Base-by-base conservation (phyloP, 495 filamentous ascomycete species). In the Talaromyces wortmannii region DNA sequence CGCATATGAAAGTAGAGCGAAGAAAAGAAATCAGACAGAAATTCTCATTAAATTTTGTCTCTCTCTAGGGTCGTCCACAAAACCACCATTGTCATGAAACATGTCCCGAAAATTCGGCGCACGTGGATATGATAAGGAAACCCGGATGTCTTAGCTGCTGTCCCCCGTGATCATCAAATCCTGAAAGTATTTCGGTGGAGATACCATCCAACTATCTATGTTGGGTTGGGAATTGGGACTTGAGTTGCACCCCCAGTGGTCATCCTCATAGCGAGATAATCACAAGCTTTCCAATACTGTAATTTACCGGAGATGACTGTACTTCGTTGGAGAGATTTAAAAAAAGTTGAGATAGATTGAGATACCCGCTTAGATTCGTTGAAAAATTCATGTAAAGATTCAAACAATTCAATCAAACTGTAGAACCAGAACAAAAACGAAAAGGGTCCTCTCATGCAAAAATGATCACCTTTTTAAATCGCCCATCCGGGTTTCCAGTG, bases 1-100 rank as follows among this genome's bases (percentile, higher is more conserved):
- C 73, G 65, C 45, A 76, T 81, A 67, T 81, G 64, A 55, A 55
- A 31, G 31, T 45, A 55, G 7, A 46, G 13, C 23, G 10, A 29
- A 10, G 10, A 7, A 11, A 30, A 11, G 4, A 13, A 31, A 23
- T 2, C 23, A 23, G 18, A 23, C 4, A 29, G 30, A 50, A 52
- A 33, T 23, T 23, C 7, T 23, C 4, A 52, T 52, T 33, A 16
- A 48, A 48, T 11, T 13, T 3, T n/a, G n/a, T n/a, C n/a, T n/a
- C n/a, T n/a, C n/a, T n/a, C n/a, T n/a, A 7, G 16, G 11, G 45
- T 10, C 8, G 16, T 48, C 10, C 40, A 5, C 40, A 43, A 43
- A 43, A 42, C n/a, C n/a, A n/a, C n/a, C n/a, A n/a, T 4, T 23
- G 23, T 23, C 23, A 23, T 23, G 23, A 23, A 23, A 23, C 23